Conservation (phyloP, 1,284 basidiomycete genomes). For the Irpex sp. region DNA sequence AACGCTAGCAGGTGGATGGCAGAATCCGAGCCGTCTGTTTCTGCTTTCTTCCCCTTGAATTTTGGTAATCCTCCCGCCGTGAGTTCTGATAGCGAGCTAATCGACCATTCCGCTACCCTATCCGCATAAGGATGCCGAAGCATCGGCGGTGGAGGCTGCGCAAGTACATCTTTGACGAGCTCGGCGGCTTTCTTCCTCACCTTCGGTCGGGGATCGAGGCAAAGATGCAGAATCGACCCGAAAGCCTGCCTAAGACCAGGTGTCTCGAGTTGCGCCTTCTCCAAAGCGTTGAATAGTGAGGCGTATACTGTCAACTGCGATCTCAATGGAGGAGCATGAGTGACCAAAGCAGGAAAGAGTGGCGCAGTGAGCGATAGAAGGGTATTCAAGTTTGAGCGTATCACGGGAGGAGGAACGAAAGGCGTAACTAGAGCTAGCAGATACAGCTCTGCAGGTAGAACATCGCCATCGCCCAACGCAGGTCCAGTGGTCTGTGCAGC, state of each 20-base stretch:
- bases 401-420: slow-evolving; percentile 72
- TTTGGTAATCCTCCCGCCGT: slow-evolving; percentile 58
- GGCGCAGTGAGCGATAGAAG: slow-evolving; percentile 73
- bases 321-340: slow-evolving; percentile 67
- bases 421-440: slow-evolving; percentile 79
- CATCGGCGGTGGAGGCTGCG: slow-evolving; percentile 73
- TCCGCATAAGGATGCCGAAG: slow-evolving; percentile 83
- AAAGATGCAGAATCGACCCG: slow-evolving; percentile 77
- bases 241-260: slow-evolving; percentile 74
- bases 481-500: slow-evolving; percentile 45
- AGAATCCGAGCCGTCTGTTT: slow-evolving; percentile 61
- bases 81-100: slow-evolving; percentile 64
- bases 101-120: slow-evolving; percentile 77
- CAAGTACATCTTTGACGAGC: slow-evolving; percentile 74
- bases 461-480: slow-evolving; percentile 71
- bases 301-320: slow-evolving; percentile 78
- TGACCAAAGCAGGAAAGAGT: slow-evolving; percentile 63
- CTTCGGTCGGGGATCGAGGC: slow-evolving; percentile 89
- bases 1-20: slow-evolving; percentile 82
- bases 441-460: slow-evolving; percentile 86
- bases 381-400: slow-evolving; percentile 64
- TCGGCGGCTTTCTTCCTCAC: slow-evolving; percentile 91
- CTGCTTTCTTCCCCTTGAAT: slow-evolving; percentile 61
- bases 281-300: slow-evolving; percentile 61
- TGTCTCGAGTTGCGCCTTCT: slow-evolving; percentile 65